These are phyloP conservation scores for Apiospora hydei DNA, from an alignment of 2,329 filamentous ascomycete genomes.

Conservation along the genomic window DNA sequence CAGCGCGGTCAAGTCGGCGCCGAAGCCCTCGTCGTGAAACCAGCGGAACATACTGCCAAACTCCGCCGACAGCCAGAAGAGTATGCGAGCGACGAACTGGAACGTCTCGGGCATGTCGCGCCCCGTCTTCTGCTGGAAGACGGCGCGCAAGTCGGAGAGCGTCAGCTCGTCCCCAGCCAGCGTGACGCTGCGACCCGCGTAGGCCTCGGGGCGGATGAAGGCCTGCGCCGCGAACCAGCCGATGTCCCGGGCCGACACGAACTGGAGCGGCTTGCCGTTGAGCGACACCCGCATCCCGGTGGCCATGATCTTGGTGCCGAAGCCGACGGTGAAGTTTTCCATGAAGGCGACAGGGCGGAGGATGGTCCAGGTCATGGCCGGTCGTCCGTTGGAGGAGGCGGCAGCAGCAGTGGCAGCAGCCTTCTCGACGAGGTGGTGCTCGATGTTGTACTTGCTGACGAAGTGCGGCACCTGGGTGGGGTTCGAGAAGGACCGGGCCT, in stretches of 20 bases:
- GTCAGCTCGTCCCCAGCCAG: conserved; percentile 12
- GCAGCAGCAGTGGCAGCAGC: conserved; percentile 32
- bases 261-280: conserved; percentile 43
- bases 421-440: conserved; percentile 60
- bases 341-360: conserved; percentile 50
- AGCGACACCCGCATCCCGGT: conserved; percentile 43
- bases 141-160: background rate
- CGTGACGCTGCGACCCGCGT: conserved; percentile 29
- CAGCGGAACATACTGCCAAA: conserved; percentile 19
- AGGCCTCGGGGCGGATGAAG: conserved; percentile 40
- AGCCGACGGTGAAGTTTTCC: conserved; percentile 46
- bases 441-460: conserved; percentile 64
- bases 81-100: background rate
- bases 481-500: conserved; percentile 53
- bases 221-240: conserved; percentile 45
- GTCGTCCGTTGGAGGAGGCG: background rate
- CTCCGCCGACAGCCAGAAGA: conserved; percentile 1
- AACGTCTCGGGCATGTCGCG: conserved; percentile 13
- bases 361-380: conserved; percentile 45
- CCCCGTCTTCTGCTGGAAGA: background rate
- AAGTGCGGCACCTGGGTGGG: conserved; percentile 68
- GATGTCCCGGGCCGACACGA: conserved; percentile 47
- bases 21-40: conserved; percentile 15
- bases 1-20: background rate
- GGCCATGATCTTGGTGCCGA: conserved; percentile 42